Conservation (phyloP, 108 stramenopile species). For the Nitzschia sp. region DNA sequence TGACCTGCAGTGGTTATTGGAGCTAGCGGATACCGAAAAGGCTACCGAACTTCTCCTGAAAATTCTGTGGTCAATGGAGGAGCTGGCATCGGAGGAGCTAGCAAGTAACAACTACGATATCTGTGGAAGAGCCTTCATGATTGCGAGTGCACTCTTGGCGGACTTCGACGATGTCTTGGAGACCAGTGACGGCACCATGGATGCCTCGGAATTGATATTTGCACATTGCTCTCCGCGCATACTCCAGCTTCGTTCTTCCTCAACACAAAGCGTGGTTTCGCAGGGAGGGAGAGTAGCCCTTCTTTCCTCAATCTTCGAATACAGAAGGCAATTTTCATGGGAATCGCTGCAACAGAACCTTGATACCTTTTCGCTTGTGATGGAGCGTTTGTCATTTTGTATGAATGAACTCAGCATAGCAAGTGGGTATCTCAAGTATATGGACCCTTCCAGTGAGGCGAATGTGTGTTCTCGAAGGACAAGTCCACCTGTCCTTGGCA, state of each 20-base stretch:
- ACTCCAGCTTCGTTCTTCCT: background rate
- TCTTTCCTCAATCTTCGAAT: background rate
- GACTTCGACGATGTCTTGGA: slow-evolving; percentile 11
- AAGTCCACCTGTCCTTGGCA: background rate
- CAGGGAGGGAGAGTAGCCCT: background rate
- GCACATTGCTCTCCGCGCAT: background rate
- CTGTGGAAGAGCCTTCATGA: slow-evolving; percentile 57
- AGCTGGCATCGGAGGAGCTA: slow-evolving; percentile 29
- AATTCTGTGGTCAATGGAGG: slow-evolving; percentile 31
- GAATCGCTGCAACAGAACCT: background rate
- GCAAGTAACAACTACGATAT: slow-evolving; percentile 47
- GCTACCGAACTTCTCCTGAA: slow-evolving; percentile 1
- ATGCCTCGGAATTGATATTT: background rate
- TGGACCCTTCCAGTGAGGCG: background rate
- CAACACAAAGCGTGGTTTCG: background rate
- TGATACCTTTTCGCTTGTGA: slow-evolving; percentile 13
- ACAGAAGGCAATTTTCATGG: background rate
- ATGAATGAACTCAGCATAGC: slow-evolving; percentile 54
- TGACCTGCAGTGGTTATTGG: slow-evolving; percentile 28
- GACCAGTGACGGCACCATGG: background rate
- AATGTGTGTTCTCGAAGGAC: background rate
- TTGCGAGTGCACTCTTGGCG: slow-evolving; percentile 29
- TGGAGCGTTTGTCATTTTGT: slow-evolving; percentile 41
- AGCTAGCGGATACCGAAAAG: background rate
- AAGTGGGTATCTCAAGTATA: slow-evolving; percentile 8